Conservation (phyloP, 352 stramenopile genomes). For the Thalassiosira mediterranea region DNA sequence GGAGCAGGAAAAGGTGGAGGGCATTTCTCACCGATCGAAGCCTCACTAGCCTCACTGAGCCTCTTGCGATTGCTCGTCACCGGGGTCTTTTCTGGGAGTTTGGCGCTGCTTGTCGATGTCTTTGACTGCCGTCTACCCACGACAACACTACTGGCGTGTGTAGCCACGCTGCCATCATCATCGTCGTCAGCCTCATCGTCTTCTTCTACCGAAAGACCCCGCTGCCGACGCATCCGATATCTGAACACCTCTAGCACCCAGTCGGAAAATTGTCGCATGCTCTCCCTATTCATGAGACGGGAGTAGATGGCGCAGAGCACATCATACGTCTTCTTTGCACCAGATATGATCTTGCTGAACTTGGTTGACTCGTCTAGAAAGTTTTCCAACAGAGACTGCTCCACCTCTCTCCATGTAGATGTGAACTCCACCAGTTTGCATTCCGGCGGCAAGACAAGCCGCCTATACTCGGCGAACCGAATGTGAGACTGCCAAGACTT, state of each 20-base stretch:
- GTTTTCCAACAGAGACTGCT: slow-evolving; percentile 20
- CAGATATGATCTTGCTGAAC: slow-evolving; percentile 17
- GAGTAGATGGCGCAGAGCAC: slow-evolving; percentile 8
- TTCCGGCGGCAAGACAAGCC: slow-evolving; percentile 64
- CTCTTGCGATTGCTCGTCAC: not conserved
- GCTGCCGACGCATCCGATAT: slow-evolving; percentile 18
- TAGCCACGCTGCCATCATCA: slow-evolving; percentile 32
- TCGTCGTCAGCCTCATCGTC: slow-evolving; percentile 33
- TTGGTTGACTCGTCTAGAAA: slow-evolving; percentile 23
- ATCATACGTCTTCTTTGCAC: slow-evolving; percentile 6
- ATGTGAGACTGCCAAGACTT: slow-evolving; percentile 58
- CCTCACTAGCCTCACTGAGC: no score
- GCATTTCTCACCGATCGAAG: no score
- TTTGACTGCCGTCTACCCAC: not conserved
- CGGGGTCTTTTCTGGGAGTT: no score
- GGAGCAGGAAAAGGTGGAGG: no score
- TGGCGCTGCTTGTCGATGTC: no score
- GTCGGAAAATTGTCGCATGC: slow-evolving; percentile 16
- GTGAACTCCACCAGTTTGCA: slow-evolving; percentile 68
- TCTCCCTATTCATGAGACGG: slow-evolving; percentile 11
- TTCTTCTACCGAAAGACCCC: slow-evolving; percentile 20
- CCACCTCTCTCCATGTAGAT: slow-evolving; percentile 24
- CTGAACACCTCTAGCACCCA: slow-evolving; percentile 24
- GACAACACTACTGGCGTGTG: slow-evolving; percentile 3
- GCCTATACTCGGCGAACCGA: slow-evolving; percentile 47